phyloP scores from a whole-genome alignment of 768 basidiomycete species.

The Lepiota venenata region DNA sequence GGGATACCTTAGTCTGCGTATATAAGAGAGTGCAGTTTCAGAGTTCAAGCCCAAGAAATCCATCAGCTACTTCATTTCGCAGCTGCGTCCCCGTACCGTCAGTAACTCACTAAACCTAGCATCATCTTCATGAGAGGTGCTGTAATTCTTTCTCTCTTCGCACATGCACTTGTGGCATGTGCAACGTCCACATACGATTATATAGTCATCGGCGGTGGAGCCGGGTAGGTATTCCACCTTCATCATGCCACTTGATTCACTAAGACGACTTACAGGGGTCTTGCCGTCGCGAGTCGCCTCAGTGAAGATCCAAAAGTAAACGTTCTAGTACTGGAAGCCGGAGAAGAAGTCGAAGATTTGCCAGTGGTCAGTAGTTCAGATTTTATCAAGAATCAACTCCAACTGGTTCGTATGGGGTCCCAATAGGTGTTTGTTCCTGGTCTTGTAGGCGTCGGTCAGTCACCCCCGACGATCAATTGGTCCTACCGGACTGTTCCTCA shows the following conservation, averaged over 20 bases:
- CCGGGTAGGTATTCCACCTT: conserved; percentile 20
- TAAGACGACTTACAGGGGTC: conserved; percentile 19
- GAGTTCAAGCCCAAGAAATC: too few relatives aligned
- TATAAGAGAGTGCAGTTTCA: too few relatives aligned
- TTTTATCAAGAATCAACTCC: not conserved
- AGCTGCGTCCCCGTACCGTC: too few relatives aligned
- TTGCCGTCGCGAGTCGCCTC: conserved; percentile 32
- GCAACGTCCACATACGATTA: conserved; percentile 21
- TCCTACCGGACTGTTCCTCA: conserved; percentile 44
- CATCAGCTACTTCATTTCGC: too few relatives aligned
- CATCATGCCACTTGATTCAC: not conserved
- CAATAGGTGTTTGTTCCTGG: conserved; percentile 28
- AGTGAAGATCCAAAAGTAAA: conserved; percentile 25
- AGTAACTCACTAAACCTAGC: not conserved
- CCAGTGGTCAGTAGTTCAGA: conserved; percentile 26
- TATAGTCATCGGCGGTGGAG: conserved; percentile 32
- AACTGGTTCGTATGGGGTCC: not conserved
- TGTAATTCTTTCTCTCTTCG: not conserved
- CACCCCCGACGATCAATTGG: conserved; percentile 45
- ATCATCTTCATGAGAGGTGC: not conserved
- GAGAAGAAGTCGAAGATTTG: conserved; percentile 30
- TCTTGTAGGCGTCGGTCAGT: conserved; percentile 23
- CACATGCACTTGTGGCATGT: not conserved
- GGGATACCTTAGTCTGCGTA: too few relatives aligned
- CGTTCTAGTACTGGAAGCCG: conserved; percentile 36